phyloP scores from a whole-genome alignment of 352 stramenopile species.

The Hyaloperonospora arabidopsidis region DNA sequence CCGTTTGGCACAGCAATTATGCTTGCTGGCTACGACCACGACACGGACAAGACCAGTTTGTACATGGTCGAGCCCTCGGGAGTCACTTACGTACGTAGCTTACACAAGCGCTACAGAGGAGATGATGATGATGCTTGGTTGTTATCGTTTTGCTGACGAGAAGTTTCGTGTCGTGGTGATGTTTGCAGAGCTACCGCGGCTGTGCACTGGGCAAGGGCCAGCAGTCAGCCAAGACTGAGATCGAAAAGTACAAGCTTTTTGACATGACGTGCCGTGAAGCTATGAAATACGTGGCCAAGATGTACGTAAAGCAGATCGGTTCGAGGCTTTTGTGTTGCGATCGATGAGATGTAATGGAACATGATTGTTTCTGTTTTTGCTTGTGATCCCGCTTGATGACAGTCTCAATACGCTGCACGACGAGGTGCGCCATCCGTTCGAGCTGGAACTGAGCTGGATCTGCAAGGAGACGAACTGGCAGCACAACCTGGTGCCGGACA shows the following conservation, averaged over 20 bases:
- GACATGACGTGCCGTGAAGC: constrained; percentile 92
- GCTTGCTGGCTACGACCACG: constrained; percentile 92
- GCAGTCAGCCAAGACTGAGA: constrained; percentile 97
- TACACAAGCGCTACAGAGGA: constrained; percentile 1
- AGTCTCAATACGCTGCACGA: constrained; percentile 95
- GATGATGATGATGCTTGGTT: too few species aligned
- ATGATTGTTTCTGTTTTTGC: not conserved
- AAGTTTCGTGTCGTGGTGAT: not conserved
- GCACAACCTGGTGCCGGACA: constrained; percentile 90
- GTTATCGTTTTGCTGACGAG: constrained; percentile 3
- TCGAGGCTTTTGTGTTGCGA: too few species aligned
- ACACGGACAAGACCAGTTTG: constrained; percentile 85
- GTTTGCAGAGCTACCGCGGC: constrained; percentile 91
- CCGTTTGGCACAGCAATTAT: constrained; percentile 95
- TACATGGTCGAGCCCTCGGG: constrained; percentile 92
- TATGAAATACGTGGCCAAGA: constrained; percentile 97
- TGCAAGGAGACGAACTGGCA: constrained; percentile 93
- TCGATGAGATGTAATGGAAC: not conserved
- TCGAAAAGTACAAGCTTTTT: constrained; percentile 96
- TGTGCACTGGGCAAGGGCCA: constrained; percentile 95
- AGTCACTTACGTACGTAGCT: constrained; percentile 72
- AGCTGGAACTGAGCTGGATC: constrained; percentile 98
- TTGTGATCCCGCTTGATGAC: not conserved
- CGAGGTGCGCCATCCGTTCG: constrained; percentile 96
- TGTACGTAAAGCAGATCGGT: constrained; percentile 59